A percentile compares a stretch with the other conserved stretches of the same genome.
Evolutionary conservation across 2,329 filamentous ascomycete species (phyloP).

Genomic region (Calonectria leucothoes): DNA sequence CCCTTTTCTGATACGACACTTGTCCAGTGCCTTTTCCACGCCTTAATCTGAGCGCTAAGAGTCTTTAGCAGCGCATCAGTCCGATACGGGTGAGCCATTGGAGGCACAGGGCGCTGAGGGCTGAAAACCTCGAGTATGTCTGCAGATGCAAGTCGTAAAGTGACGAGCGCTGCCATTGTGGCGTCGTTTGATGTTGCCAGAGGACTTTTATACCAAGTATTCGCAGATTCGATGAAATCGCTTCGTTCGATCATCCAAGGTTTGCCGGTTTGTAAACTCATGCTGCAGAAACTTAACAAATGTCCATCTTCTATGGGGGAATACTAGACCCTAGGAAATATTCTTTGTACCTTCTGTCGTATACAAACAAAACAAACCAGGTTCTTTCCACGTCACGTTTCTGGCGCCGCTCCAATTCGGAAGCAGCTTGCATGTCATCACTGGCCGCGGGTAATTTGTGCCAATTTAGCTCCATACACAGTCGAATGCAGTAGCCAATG

Average conservation of each 20-base stretch:
- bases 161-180: slow-evolving; percentile 49
- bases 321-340: neutral
- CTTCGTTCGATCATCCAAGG: slow-evolving; percentile 55
- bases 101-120: neutral
- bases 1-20: slow-evolving; percentile 10
- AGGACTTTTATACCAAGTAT: slow-evolving; percentile 47
- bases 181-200: slow-evolving; percentile 47
- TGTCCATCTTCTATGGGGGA: neutral
- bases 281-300: slow-evolving; percentile 33
- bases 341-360: slow-evolving; percentile 50
- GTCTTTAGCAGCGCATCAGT: slow-evolving; percentile 38
- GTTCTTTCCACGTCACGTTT: slow-evolving; percentile 49
- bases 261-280: slow-evolving; percentile 54
- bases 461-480: slow-evolving; percentile 53
- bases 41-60: slow-evolving; percentile 36
- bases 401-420: slow-evolving; percentile 38
- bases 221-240: slow-evolving; percentile 48
- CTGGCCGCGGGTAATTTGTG: slow-evolving; percentile 39
- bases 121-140: slow-evolving; percentile 40
- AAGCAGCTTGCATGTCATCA: neutral
- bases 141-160: slow-evolving; percentile 48
- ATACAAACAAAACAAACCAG: slow-evolving; percentile 53
- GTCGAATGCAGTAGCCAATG: slow-evolving; percentile 53
- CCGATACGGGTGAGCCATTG: slow-evolving; percentile 24
- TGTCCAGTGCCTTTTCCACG: slow-evolving; percentile 36